phyloP scores from a whole-genome alignment of 306 rosid species.

The Styphnolobium japonicum region DNA sequence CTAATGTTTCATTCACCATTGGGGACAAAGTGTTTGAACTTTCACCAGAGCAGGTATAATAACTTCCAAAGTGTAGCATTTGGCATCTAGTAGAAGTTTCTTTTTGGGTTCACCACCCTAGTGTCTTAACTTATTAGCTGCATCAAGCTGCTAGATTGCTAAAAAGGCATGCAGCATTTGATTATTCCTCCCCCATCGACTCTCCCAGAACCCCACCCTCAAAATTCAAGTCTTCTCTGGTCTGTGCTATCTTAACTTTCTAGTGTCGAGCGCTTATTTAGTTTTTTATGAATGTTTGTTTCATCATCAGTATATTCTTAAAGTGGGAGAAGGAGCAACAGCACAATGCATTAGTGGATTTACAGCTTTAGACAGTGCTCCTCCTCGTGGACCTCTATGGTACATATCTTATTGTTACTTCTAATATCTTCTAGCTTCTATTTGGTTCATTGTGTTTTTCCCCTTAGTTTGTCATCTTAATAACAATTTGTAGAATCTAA shows the following conservation, averaged over 20 bases:
- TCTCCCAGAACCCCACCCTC: too few relatives aligned
- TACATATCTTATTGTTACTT: background rate
- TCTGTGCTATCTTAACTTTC: background rate
- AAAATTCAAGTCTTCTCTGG: background rate
- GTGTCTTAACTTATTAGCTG: background rate
- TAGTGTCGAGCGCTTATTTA: too few relatives aligned
- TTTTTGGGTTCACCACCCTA: background rate
- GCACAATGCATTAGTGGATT: slow-evolving; percentile 81
- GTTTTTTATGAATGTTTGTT: slow-evolving; percentile 4
- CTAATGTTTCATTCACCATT: slow-evolving; percentile 61
- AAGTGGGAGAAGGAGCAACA: slow-evolving; percentile 57
- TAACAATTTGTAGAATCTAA: background rate
- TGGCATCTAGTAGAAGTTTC: background rate
- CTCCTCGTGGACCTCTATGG: slow-evolving; percentile 86
- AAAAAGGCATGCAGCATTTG: too few relatives aligned
- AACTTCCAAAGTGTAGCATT: background rate
- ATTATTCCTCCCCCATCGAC: too few relatives aligned
- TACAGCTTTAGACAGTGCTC: slow-evolving; percentile 58
- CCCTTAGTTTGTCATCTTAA: background rate
- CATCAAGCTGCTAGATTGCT: too few relatives aligned
- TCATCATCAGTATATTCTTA: slow-evolving; percentile 59
- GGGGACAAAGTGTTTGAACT: slow-evolving; percentile 55
- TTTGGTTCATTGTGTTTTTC: background rate
- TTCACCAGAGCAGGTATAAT: slow-evolving; percentile 48
- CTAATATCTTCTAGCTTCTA: background rate